A percentile compares a stretch with the other conserved stretches of the same genome.
Evolutionary conservation across 257 asterid species (phyloP).

Genomic region (Petunia axillaris): DNA sequence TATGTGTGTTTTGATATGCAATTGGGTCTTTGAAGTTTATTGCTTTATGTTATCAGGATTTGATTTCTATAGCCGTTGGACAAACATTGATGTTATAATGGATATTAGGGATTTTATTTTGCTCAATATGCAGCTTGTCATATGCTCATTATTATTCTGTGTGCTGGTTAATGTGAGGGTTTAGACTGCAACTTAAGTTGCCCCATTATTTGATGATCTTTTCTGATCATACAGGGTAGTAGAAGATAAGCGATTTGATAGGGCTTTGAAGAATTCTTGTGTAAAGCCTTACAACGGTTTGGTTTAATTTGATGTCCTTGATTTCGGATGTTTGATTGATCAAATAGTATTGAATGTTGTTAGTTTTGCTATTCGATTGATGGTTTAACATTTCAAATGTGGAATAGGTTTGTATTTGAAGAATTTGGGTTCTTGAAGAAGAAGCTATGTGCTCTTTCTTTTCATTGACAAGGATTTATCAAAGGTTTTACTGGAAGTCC

Average conservation of each 20-base stretch:
- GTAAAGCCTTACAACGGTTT: constrained; percentile 35
- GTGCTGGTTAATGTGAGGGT: constrained; percentile 39
- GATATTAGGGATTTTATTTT: neutral
- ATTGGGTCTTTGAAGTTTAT: neutral
- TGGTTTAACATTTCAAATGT: constrained; percentile 39
- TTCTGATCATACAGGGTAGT: constrained; percentile 34
- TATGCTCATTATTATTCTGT: constrained; percentile 19
- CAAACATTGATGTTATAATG: constrained; percentile 24
- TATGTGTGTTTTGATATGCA: neutral
- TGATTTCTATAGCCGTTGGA: constrained; percentile 13
- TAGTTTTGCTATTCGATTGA: constrained; percentile 33
- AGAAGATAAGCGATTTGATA: constrained; percentile 27
- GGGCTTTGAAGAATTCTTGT: constrained; percentile 33
- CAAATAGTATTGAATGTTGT: neutral
- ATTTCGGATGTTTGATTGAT: constrained; percentile 31
- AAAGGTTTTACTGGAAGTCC: constrained; percentile 42
- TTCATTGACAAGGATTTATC: constrained; percentile 51
- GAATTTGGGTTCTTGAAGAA: constrained; percentile 47
- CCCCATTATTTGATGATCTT: constrained; percentile 36
- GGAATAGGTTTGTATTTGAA: constrained; percentile 43
- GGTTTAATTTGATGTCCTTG: constrained; percentile 24
- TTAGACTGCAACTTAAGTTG: constrained; percentile 23
- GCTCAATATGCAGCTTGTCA: neutral
- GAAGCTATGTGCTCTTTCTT: constrained; percentile 52
- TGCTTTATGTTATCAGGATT: constrained; percentile 1